Evolutionary conservation across 495 filamentous ascomycete species (phyloP), one percentile per base, ranked within the genome.

Genomic region (Haplographium delicatum): DNA sequence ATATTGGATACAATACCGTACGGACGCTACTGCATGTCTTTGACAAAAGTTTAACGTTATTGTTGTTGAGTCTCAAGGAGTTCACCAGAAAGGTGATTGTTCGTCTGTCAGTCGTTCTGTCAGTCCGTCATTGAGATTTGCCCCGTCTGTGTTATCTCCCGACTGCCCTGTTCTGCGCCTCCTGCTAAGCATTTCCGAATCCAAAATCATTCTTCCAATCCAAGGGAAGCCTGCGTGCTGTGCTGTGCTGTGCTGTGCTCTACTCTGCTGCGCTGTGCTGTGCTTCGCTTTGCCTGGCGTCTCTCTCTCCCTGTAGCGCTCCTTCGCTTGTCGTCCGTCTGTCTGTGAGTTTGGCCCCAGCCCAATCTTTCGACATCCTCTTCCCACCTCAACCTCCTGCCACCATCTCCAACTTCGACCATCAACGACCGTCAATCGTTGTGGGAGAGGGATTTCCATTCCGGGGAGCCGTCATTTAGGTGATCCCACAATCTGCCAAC

Each of bases 371-470:
- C 34, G 40, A 39, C 45, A 4, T 48, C n/a, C n/a, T n/a, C n/a
- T n/a, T n/a, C n/a, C n/a, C 33, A 23, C 9, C 15, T 38, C 23
- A 34, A 37, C 33, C 24, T 20, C n/a, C n/a, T n/a, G n/a, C n/a
- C n/a, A n/a, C n/a, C n/a, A n/a, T n/a, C n/a, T n/a, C n/a, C 33
- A 37, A 33, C 42, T 25, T 19, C 23, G 25, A 28, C 34, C 28
- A 41, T 40, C 44, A 46, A 53, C 50, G 34, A 53, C 42, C 34
- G 11, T 28, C 42, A 30, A 39, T 47, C 41, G 41, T 52, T 31
- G 47, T 40, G 35, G 47, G 13, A 39, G 35, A 28, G 35, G 24
- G 42, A 7, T 24, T 7, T 26, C 23, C 42, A 6, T 16, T 9
- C n/a, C 26, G 28, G 25, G 42, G 25, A 44, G 25, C 19, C 42